phyloP scores from a whole-genome alignment of 306 rosid genomes.

The Lablab purpureus region DNA sequence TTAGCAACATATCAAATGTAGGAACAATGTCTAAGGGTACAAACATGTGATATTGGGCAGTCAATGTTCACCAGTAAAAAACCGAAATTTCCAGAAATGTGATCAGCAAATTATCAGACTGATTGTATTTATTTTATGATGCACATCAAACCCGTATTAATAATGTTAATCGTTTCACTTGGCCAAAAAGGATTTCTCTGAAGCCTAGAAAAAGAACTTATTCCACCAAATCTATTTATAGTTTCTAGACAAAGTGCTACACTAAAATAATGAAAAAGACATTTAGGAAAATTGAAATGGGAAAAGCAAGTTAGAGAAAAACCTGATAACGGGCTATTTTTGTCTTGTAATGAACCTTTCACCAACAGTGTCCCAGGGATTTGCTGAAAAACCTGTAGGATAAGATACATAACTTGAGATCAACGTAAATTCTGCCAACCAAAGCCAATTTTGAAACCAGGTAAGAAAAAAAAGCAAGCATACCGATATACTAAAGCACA shows the following conservation, averaged over 20 bases:
- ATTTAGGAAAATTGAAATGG: background rate
- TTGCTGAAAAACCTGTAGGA: conserved; percentile 87
- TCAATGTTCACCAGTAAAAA: background rate
- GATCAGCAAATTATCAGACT: background rate
- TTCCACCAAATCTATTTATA: conserved; percentile 19
- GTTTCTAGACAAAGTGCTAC: conserved; percentile 1
- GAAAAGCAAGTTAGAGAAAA: conserved; percentile 28
- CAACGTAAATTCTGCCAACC: conserved; percentile 33
- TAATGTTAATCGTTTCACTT: conserved; percentile 27
- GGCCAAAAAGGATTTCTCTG: background rate
- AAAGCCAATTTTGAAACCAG: conserved; percentile 38
- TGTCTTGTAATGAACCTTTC: conserved; percentile 80
- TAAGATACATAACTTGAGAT: conserved; percentile 10
- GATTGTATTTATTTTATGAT: background rate
- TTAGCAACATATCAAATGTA: background rate
- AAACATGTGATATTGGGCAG: background rate
- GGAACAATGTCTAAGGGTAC: background rate
- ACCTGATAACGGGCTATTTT: conserved; percentile 70
- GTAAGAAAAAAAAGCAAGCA: conserved; percentile 41
- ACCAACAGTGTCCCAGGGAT: conserved; percentile 84
- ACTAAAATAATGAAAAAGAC: conserved; percentile 16
- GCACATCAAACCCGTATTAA: background rate
- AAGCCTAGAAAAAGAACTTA: background rate
- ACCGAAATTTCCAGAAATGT: background rate
- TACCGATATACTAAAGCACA: conserved; percentile 69